phyloP scores from a whole-genome alignment of 805 yeast species.

The Debaryomyces hansenii region DNA sequence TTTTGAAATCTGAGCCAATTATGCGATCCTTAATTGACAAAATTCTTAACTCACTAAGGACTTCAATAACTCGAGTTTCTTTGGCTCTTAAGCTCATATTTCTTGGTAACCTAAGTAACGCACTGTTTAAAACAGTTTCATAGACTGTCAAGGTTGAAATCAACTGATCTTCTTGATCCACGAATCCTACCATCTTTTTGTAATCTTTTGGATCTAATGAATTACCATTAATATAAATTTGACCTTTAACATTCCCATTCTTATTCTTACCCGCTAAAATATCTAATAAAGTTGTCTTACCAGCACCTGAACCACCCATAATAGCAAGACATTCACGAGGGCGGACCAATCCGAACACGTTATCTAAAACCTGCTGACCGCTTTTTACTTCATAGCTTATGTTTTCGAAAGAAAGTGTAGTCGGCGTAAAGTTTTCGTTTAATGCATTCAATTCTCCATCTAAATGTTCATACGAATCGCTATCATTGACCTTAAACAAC shows the following conservation, averaged over 20 bases:
- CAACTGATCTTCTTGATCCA: conserved; percentile 90
- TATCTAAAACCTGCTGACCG: conserved; percentile 56
- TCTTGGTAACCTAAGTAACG: conserved; percentile 81
- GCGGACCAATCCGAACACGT: conserved; percentile 71
- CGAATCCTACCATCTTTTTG: conserved; percentile 81
- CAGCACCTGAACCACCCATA: conserved; percentile 99
- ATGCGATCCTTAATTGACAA: conserved; percentile 77
- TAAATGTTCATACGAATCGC: conserved; percentile 32
- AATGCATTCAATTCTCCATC: conserved; percentile 40
- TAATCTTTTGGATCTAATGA: conserved; percentile 42
- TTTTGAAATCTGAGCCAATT: conserved; percentile 83
- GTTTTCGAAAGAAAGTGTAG: conserved; percentile 73
- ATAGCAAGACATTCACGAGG: conserved; percentile 93
- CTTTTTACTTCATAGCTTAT: conserved; percentile 55
- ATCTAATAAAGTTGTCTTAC: conserved; percentile 91
- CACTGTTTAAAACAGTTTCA: conserved; percentile 92
- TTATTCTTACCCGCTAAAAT: conserved; percentile 88
- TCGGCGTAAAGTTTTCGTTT: conserved; percentile 58
- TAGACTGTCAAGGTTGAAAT: conserved; percentile 93
- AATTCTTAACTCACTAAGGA: conserved; percentile 82
- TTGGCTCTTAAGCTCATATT: conserved; percentile 74
- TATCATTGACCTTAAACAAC: conserved; percentile 42
- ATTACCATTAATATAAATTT: conserved; percentile 75
- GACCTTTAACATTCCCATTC: conserved; percentile 68
- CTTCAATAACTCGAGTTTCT: conserved; percentile 77